Percentiles rank a stretch among this genome's conserved stretches.
Conservation (phyloP, 2,329 filamentous ascomycete species). For the Phialemonium atrogriseum region DNA sequence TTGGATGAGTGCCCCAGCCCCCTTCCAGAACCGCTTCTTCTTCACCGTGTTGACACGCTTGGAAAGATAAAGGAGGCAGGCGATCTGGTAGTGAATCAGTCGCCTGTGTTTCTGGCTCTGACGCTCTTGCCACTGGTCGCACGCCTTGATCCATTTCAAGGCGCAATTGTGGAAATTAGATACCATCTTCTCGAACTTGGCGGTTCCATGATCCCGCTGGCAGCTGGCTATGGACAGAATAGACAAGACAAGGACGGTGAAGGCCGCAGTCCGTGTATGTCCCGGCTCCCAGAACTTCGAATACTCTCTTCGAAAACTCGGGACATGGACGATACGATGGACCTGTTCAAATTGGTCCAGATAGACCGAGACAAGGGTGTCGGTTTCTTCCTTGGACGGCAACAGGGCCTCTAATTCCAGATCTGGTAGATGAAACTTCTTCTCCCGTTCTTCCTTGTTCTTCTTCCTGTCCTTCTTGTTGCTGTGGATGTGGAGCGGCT, state of each 20-base stretch:
- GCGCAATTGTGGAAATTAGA: slow-evolving; percentile 47
- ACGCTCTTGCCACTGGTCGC: slow-evolving; percentile 42
- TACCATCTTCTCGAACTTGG: slow-evolving; percentile 50
- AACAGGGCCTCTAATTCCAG: slow-evolving; percentile 39
- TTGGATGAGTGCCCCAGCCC: slow-evolving; percentile 45
- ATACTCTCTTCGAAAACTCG: slow-evolving; percentile 48
- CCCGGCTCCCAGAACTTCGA: slow-evolving; percentile 43
- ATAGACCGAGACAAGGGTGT: slow-evolving; percentile 24
- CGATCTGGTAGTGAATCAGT: slow-evolving; percentile 53
- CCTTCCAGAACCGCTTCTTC: slow-evolving; percentile 57
- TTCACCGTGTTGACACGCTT: slow-evolving; percentile 56
- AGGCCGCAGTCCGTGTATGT: slow-evolving; percentile 38
- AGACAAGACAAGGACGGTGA: slow-evolving; percentile 49
- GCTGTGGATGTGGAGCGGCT: slow-evolving; percentile 46
- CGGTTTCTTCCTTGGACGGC: slow-evolving; percentile 22
- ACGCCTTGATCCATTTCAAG: slow-evolving; percentile 47
- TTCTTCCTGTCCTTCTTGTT: slow-evolving; percentile 45
- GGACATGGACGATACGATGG: slow-evolving; percentile 47
- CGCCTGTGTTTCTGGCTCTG: slow-evolving; percentile 55
- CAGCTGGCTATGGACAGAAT: slow-evolving; percentile 54
- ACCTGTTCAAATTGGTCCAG: slow-evolving; percentile 29
- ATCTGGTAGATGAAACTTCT: slow-evolving; percentile 38
- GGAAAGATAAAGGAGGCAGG: slow-evolving; percentile 50
- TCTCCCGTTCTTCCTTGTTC: slow-evolving; percentile 43
- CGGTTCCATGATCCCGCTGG: slow-evolving; percentile 40